Evolutionary conservation across 169 alveolate genomes (phyloP), one percentile per base, ranked within the genome.

Genomic region (Eimeria acervulina): DNA sequence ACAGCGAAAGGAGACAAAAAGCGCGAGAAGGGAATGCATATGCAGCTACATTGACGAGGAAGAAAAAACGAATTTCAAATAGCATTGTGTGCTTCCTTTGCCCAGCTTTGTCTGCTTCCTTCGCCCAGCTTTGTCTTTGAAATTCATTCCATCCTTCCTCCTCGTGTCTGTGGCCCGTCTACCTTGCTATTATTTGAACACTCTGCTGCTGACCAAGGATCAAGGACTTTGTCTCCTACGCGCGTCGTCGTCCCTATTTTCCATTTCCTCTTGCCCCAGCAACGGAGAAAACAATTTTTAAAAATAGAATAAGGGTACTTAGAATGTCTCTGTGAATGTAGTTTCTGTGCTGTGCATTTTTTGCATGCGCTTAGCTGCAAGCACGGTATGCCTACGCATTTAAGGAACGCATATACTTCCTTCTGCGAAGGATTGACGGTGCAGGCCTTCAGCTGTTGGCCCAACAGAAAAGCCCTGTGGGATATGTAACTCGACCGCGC

Each of bases 401-500:
- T 78, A n/a, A 93, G 61, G 44, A 93, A 93, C 0, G 93, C 44
- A 28, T 78, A 93, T 28, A 93, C 59, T 40, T 63, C 85, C 51
- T 66, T 81, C 21, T 36, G 59, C n/a, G 87, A 72, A 1, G 93
- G 87, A 47, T 40, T 78, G 33, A 28, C 44, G 23, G 96, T 80
- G 61, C 89, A 80, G 61, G 93, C 89, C 87, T 81, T 93, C 88
- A 93, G 93, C 44, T 93, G 96, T 51, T 93, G 93, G 36, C 87
- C 96, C 83, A 93, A 42, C 7, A 93, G 84, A 13, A 93, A 78
- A 13, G 96, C 87, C 28, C 96, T 78, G 74, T 78, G 84, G 26
- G 93, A 80, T 28, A 93, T 93, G 76, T 93, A 93, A 28, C 93
- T 78, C 55, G 96, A 93, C n/a, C 96, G 84, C 0, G 96, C 96